A percentile compares a stretch with the other conserved stretches of the same genome.
These are phyloP conservation scores for Rubia peregrina DNA, from an alignment of 305 asterid genomes.

Conservation along the genomic window DNA sequence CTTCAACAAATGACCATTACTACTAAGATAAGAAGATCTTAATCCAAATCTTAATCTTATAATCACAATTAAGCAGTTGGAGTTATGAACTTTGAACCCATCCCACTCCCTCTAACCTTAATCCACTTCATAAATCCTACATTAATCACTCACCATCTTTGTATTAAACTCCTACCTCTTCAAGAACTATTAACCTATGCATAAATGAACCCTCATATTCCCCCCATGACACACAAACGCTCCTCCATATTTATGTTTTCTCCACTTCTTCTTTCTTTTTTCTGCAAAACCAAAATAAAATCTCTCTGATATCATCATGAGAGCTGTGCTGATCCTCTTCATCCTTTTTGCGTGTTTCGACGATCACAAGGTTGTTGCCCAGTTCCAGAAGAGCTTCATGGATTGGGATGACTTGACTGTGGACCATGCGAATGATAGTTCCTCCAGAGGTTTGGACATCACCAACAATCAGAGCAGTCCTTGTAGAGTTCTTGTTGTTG, in stretches of 20 bases:
- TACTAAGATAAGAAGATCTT: not conserved
- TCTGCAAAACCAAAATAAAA: not conserved
- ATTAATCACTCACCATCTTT: slow-evolving; percentile 22
- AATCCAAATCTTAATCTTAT: too few relatives aligned
- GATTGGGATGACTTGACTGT: slow-evolving; percentile 56
- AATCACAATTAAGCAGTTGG: not conserved
- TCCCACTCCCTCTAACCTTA: not conserved
- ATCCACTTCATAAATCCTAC: slow-evolving; percentile 6
- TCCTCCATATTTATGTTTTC: slow-evolving; percentile 48
- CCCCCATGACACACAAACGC: slow-evolving; percentile 24
- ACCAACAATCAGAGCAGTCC: slow-evolving; percentile 1
- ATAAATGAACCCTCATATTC: slow-evolving; percentile 2
- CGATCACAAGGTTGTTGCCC: slow-evolving; percentile 6
- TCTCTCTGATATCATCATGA: slow-evolving; percentile 4
- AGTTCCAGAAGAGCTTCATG: slow-evolving; percentile 21
- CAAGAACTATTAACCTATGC: not conserved
- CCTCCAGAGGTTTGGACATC: slow-evolving; percentile 13
- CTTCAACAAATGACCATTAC: slow-evolving; percentile 21
- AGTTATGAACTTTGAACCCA: not conserved
- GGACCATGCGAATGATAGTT: not conserved
- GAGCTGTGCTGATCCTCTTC: slow-evolving; percentile 13
- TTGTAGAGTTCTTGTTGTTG: slow-evolving; percentile 34
- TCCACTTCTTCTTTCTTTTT: not conserved
- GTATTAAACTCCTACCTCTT: slow-evolving; percentile 10
- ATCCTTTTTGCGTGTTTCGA: slow-evolving; percentile 14